These are phyloP conservation scores for Phialophora chinensis DNA, from an alignment of 2,329 filamentous ascomycete species.

Conservation along the genomic window DNA sequence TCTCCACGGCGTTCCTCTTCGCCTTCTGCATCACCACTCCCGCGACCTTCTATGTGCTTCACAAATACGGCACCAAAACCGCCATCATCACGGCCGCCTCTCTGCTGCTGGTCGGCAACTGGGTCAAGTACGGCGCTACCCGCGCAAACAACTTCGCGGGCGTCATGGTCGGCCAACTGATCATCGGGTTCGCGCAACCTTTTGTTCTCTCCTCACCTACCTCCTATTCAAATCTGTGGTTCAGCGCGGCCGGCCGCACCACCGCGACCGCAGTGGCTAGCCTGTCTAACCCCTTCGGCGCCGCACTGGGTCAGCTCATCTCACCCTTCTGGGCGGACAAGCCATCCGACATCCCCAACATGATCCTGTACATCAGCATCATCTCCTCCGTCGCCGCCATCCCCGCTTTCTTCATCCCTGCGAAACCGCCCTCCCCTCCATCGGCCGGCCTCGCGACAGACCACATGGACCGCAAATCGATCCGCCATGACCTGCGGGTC, in stretches of 20 bases:
- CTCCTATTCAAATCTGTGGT: conserved; percentile 93
- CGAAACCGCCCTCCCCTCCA: conserved; percentile 75
- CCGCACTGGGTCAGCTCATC: conserved; percentile 84
- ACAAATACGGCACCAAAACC: conserved; percentile 75
- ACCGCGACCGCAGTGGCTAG: conserved; percentile 84
- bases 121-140: conserved; percentile 82
- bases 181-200: conserved; percentile 87
- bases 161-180: conserved; percentile 88
- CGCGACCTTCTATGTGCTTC: conserved; percentile 76
- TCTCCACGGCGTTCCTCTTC: conserved; percentile 86
- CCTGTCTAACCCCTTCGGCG: conserved; percentile 87
- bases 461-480: conserved; percentile 52
- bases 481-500: conserved; percentile 57
- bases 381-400: conserved; percentile 74
- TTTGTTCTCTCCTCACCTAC: conserved; percentile 91
- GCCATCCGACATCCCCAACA: conserved; percentile 71
- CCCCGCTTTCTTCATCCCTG: conserved; percentile 82
- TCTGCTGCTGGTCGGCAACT: conserved; percentile 82
- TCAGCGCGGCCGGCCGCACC: conserved; percentile 81
- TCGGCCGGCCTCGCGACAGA: conserved; percentile 63
- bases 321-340: conserved; percentile 75
- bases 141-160: conserved; percentile 67
- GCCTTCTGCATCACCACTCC: conserved; percentile 78
- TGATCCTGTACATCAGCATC: conserved; percentile 84
- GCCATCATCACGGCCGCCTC: conserved; percentile 72